phyloP scores from a whole-genome alignment of 805 yeast genomes.

The Wickerhamomyces silvicola region DNA sequence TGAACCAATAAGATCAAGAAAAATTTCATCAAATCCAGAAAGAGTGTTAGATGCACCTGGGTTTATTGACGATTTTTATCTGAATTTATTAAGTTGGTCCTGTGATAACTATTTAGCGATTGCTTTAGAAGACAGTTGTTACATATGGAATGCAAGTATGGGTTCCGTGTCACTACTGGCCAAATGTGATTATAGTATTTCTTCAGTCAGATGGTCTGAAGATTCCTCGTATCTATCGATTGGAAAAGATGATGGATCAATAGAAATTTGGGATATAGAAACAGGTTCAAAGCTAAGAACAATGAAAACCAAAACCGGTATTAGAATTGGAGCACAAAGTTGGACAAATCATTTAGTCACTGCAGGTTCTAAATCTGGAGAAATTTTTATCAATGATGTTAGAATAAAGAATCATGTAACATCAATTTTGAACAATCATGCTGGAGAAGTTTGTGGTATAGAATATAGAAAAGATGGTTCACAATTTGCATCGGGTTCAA shows the following conservation, averaged over 20 bases:
- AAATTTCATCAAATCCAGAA: constrained; percentile 82
- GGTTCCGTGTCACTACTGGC: constrained; percentile 70
- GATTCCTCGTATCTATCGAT: constrained; percentile 83
- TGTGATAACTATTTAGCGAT: constrained; percentile 74
- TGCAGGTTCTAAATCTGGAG: constrained; percentile 84
- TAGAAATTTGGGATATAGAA: constrained; percentile 93
- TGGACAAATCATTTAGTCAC: constrained; percentile 82
- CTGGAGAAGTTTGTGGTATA: constrained; percentile 90
- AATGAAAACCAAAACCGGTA: constrained; percentile 59
- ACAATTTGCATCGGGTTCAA: constrained; percentile 88
- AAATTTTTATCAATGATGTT: constrained; percentile 83
- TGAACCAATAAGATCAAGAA: constrained; percentile 65
- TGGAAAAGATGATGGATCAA: constrained; percentile 75
- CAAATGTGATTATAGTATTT: constrained; percentile 51
- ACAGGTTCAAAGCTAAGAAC: constrained; percentile 68
- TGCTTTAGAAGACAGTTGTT: constrained; percentile 77
- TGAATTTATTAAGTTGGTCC: constrained; percentile 87
- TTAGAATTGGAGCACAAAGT: constrained; percentile 75
- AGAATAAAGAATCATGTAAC: constrained; percentile 74
- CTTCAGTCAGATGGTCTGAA: constrained; percentile 84
- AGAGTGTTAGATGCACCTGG: constrained; percentile 96
- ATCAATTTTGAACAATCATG: constrained; percentile 53
- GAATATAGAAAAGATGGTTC: constrained; percentile 80
- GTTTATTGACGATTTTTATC: constrained; percentile 83
- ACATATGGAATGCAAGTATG: constrained; percentile 85